phyloP scores from a whole-genome alignment of 1,284 basidiomycete genomes.

The Cutaneotrichosporon sp. region DNA sequence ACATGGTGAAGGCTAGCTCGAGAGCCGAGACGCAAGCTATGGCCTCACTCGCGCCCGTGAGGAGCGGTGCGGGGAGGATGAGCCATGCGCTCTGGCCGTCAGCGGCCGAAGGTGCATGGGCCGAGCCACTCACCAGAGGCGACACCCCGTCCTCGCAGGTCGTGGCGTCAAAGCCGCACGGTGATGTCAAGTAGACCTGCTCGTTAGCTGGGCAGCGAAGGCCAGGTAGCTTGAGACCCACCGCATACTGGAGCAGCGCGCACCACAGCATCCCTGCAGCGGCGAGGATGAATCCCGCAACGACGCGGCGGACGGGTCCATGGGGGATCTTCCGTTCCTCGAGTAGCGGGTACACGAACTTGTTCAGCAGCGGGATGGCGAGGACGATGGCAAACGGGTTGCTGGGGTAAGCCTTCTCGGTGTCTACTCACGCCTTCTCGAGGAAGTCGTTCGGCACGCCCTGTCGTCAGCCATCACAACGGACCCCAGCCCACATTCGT shows the following conservation, averaged over 20 bases:
- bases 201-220: conserved; percentile 37
- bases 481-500: conserved; percentile 35
- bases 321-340: conserved; percentile 33
- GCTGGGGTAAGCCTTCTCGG: conserved; percentile 15
- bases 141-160: conserved; percentile 21
- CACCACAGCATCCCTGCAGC: conserved; percentile 49
- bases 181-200: conserved; percentile 55
- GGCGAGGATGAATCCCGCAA: conserved; percentile 11
- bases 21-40: conserved; percentile 34
- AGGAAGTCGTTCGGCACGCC: conserved; percentile 58
- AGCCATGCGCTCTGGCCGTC: conserved; percentile 34
- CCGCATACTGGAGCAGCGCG: conserved; percentile 27
- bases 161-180: conserved; percentile 52
- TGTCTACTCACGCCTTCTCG: conserved; percentile 30
- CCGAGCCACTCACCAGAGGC: conserved; percentile 20
- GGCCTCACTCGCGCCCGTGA: conserved; percentile 32
- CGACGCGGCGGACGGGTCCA: conserved; percentile 47
- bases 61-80: conserved; percentile 28
- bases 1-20: conserved; percentile 36
- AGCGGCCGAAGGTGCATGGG: not conserved
- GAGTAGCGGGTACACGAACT: conserved; percentile 57
- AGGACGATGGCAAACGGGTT: conserved; percentile 48
- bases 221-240: conserved; percentile 10
- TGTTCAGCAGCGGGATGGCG: conserved; percentile 52
- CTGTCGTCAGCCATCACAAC: conserved; percentile 10